These are phyloP conservation scores for Curvularia hawaiiensis DNA, from an alignment of 2,329 filamentous ascomycete genomes.

Conservation along the genomic window DNA sequence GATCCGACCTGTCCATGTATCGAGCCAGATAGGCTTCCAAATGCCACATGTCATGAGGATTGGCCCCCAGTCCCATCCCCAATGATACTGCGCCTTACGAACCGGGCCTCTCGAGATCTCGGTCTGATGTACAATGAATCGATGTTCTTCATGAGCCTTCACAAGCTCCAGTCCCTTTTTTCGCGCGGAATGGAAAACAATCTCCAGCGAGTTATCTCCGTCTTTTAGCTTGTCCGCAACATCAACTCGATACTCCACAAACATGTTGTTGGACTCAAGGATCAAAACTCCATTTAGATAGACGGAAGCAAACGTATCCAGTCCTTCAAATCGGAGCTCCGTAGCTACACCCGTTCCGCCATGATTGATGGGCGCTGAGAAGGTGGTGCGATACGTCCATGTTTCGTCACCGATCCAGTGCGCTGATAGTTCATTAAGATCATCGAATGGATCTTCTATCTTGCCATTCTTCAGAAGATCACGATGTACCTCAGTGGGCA, in stretches of 20 bases:
- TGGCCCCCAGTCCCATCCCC: slow-evolving; percentile 58
- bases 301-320: slow-evolving; percentile 67
- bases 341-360: slow-evolving; percentile 30
- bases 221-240: slow-evolving; percentile 51
- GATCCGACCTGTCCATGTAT: slow-evolving; percentile 70
- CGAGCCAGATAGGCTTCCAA: slow-evolving; percentile 74
- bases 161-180: slow-evolving; percentile 58
- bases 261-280: slow-evolving; percentile 67
- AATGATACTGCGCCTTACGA: slow-evolving; percentile 58
- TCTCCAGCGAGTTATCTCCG: slow-evolving; percentile 60
- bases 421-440: slow-evolving; percentile 55
- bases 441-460: slow-evolving; percentile 56
- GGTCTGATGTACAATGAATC: slow-evolving; percentile 48
- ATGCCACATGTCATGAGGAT: slow-evolving; percentile 55
- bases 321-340: slow-evolving; percentile 64
- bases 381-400: slow-evolving; percentile 50
- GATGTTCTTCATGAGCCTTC: slow-evolving; percentile 59
- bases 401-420: slow-evolving; percentile 56
- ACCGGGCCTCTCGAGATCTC: slow-evolving; percentile 59
- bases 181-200: slow-evolving; percentile 62
- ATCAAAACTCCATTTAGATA: slow-evolving; percentile 59
- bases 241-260: slow-evolving; percentile 60
- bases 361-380: slow-evolving; percentile 43
- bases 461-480: slow-evolving; percentile 53
- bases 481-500: slow-evolving; percentile 55